A percentile compares a stretch with the other conserved stretches of the same genome.
Evolutionary conservation across 345 rosid genomes (phyloP).

Genomic region (Euphorbia peplus): DNA sequence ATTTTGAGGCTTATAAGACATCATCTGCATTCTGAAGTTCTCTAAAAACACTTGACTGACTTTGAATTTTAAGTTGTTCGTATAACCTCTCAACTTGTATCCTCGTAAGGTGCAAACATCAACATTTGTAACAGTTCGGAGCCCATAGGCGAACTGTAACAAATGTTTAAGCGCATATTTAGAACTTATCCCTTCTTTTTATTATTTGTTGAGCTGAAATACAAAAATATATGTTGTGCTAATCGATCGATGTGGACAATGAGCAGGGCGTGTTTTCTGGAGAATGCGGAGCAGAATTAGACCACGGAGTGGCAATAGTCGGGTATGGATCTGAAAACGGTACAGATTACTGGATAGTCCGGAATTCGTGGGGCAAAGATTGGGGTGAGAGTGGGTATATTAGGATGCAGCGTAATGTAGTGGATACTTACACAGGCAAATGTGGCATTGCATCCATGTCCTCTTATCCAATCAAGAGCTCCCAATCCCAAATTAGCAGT

Average conservation of each 20-base stretch:
- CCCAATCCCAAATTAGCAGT: conserved; percentile 35
- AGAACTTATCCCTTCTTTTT: too few species aligned
- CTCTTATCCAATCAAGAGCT: conserved; percentile 27
- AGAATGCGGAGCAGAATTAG: conserved; percentile 24
- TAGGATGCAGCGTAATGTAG: conserved; percentile 18
- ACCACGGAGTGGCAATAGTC: conserved; percentile 25
- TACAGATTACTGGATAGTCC: conserved; percentile 23
- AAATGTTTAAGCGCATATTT: too few species aligned
- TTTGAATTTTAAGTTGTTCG: too few species aligned
- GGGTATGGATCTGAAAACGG: conserved; percentile 27
- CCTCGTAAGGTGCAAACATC: too few species aligned
- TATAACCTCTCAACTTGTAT: too few species aligned
- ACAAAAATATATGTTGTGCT: too few species aligned
- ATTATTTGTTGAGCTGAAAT: too few species aligned
- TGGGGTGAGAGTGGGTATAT: conserved; percentile 30
- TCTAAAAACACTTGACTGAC: too few species aligned
- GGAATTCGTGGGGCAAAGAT: conserved; percentile 26
- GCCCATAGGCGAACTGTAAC: too few species aligned
- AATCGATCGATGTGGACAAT: not conserved
- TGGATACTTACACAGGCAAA: conserved; percentile 15
- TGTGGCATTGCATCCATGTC: conserved; percentile 32
- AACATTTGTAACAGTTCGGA: too few species aligned
- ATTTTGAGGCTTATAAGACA: too few species aligned
- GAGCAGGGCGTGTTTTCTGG: conserved; percentile 27
- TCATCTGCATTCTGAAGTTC: too few species aligned